Conservation (phyloP, 2,329 filamentous ascomycete genomes). For the Nemania diffusa region DNA sequence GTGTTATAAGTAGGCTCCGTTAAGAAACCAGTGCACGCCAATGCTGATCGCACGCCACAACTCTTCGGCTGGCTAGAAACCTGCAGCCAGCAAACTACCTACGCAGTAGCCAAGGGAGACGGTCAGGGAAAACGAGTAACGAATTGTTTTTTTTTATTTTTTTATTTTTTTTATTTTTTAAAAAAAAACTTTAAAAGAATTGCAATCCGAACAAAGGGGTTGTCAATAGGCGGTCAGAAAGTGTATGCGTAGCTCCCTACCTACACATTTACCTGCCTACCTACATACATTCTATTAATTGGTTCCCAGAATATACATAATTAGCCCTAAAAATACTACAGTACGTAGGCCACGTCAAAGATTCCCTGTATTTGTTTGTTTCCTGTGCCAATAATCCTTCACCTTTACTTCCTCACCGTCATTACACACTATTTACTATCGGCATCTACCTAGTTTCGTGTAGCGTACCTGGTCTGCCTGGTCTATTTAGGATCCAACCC, state of each 20-base stretch:
- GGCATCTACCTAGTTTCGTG: not conserved
- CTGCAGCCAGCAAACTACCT: slow-evolving; percentile 15
- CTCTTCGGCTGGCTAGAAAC: slow-evolving; percentile 19
- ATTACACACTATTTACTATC: not conserved
- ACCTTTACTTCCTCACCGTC: slow-evolving; percentile 10
- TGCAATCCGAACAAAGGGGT: not conserved
- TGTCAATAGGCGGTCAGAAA: slow-evolving; percentile 17
- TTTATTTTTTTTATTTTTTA: not conserved
- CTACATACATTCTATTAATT: not conserved
- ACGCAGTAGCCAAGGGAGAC: slow-evolving; percentile 1
- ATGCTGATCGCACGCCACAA: slow-evolving; percentile 32
- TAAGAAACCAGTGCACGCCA: slow-evolving; percentile 17
- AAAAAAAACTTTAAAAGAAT: not conserved
- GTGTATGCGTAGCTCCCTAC: not conserved
- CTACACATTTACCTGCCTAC: no score
- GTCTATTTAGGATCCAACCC: slow-evolving; percentile 16
- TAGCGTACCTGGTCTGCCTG: not conserved
- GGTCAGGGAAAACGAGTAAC: slow-evolving; percentile 12
- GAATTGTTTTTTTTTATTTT: no score
- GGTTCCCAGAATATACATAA: slow-evolving; percentile 6
- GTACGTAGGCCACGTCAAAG: no score
- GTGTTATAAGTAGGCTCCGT: slow-evolving; percentile 19
- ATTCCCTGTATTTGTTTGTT: slow-evolving; percentile 8
- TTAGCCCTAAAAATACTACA: slow-evolving; percentile 11
- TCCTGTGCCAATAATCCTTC: slow-evolving; percentile 6